Base-by-base conservation (phyloP, 2,329 filamentous ascomycete species). In the Aureobasidium lini region DNA sequence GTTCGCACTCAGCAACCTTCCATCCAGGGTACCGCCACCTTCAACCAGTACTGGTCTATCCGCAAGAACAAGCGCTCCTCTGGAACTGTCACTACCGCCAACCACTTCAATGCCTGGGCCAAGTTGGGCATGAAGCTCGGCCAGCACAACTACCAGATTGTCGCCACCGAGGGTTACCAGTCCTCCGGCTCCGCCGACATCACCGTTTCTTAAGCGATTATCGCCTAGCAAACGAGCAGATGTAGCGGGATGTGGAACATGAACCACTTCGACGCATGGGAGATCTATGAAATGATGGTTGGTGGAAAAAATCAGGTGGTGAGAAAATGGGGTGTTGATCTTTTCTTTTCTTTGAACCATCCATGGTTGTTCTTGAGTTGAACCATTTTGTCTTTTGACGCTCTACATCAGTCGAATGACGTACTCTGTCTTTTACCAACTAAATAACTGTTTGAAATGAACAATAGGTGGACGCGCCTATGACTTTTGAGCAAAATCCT, bases 31-130 rank as follows among this genome's bases (percentile, higher is more conserved):
- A 81, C 79, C 9, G 64, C 71, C 16, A 82, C 79, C 44, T 83
- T 82, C 68, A 72, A 76, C 67, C 79, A 82, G 71, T 83, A 77
- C 67, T 82, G 77, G 76, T 78, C 75, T 28, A 76, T 83, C 18
- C 75, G 80, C 61, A 69, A 72, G 62, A 71, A 63, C 57, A 81
- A 82, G 74, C 74, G 80, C 52, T 72, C 73, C 18, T 72, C 74
- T 59, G 81, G 81, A 3, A 79, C 76, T 6, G 77, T 84, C 61
- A 79, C 75, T 37, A 73, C 74, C 1, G 71, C 68, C 18, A 77
- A 75, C 63, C 80, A 83, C 67, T 83, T 83, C 64, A 73, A 78
- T 64, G 79, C 79, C 6, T 84, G 81, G 81, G 67, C 68, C n/a
- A 71, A 72, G 42, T 65, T 69, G n/a, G 80, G 81, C 3, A 68